Evolutionary conservation across 352 stramenopile genomes (phyloP).

Genomic region (Globisporangium okanoganense): DNA sequence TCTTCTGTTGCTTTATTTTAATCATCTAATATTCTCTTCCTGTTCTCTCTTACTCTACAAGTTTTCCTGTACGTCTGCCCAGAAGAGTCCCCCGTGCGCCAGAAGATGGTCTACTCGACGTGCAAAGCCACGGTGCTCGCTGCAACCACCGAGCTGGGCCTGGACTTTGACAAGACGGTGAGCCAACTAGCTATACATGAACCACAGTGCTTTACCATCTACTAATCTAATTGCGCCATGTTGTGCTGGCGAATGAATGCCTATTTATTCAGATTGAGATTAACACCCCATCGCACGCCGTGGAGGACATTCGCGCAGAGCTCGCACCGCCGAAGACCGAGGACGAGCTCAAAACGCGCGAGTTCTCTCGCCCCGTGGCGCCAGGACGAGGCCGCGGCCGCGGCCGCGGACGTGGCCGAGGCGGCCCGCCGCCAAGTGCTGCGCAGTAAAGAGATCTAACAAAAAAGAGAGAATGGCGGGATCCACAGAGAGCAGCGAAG

Average conservation of each 20-base stretch:
- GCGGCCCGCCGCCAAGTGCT: slow-evolving; percentile 14
- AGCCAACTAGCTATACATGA: background rate
- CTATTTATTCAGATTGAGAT: slow-evolving; percentile 79
- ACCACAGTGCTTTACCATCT: background rate
- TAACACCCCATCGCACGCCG: slow-evolving; percentile 46
- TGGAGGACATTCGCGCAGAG: slow-evolving; percentile 67
- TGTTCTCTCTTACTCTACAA: slow-evolving; percentile 10
- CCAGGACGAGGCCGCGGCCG: slow-evolving; percentile 57
- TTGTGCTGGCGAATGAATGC: too few relatives aligned
- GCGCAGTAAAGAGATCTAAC: background rate
- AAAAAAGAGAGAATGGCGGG: background rate
- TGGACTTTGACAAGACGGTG: slow-evolving; percentile 74
- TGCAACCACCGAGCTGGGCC: slow-evolving; percentile 51
- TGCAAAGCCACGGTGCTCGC: slow-evolving; percentile 83
- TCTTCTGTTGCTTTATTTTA: background rate
- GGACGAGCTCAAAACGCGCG: slow-evolving; percentile 57
- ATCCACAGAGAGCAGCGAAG: background rate
- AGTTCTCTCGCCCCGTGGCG: slow-evolving; percentile 72
- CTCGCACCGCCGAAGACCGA: slow-evolving; percentile 48
- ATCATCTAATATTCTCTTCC: background rate
- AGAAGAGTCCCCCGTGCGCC: slow-evolving; percentile 76
- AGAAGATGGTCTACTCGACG: slow-evolving; percentile 92
- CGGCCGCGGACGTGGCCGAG: slow-evolving; percentile 51
- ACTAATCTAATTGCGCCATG: background rate
- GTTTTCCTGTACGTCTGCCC: slow-evolving; percentile 91